Percentiles rank a stretch among this genome's conserved stretches.
Evolutionary conservation across 1,284 basidiomycete genomes (phyloP).

Genomic region (Ganoderma lingzhi): DNA sequence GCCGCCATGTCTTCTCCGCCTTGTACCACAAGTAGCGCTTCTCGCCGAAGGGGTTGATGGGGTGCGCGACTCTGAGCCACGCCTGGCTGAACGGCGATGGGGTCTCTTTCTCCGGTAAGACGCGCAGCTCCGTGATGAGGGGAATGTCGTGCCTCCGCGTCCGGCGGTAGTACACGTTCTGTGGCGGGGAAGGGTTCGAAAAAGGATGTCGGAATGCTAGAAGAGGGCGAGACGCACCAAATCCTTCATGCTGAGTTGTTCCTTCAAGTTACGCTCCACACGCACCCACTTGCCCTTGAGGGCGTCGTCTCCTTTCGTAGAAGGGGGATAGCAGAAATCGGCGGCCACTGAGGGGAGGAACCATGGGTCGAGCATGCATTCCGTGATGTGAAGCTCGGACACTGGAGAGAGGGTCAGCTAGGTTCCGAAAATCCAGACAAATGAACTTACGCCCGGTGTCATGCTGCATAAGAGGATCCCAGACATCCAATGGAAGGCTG

Average conservation of each 20-base stretch:
- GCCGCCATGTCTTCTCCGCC: constrained; percentile 63
- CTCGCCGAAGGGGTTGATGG: constrained; percentile 37
- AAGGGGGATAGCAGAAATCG: constrained; percentile 72
- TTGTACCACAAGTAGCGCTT: constrained; percentile 80
- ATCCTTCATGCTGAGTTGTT: constrained; percentile 49
- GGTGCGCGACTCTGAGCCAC: constrained; percentile 63
- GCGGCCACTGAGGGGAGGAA: constrained; percentile 43
- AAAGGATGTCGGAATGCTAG: not conserved
- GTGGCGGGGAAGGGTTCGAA: constrained; percentile 12
- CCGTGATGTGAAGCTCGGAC: constrained; percentile 79
- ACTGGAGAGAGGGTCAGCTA: constrained; percentile 51
- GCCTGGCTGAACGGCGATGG: constrained; percentile 52
- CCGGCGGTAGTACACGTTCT: constrained; percentile 87
- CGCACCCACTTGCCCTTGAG: constrained; percentile 90
- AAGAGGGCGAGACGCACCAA: constrained; percentile 26
- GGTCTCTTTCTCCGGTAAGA: constrained; percentile 60
- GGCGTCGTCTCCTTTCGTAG: constrained; percentile 78
- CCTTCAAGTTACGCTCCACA: constrained; percentile 80
- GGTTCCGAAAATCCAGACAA: not conserved
- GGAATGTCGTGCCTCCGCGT: constrained; percentile 82
- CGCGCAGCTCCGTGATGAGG: constrained; percentile 67
- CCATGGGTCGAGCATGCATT: constrained; percentile 75
- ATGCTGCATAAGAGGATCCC: constrained; percentile 84
- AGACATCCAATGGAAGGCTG: constrained; percentile 82
- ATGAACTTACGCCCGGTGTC: constrained; percentile 63